Percentiles rank a stretch among this genome's conserved stretches.
Evolutionary conservation across 108 stramenopile species (phyloP).

Genomic region (Nitzschia palea): DNA sequence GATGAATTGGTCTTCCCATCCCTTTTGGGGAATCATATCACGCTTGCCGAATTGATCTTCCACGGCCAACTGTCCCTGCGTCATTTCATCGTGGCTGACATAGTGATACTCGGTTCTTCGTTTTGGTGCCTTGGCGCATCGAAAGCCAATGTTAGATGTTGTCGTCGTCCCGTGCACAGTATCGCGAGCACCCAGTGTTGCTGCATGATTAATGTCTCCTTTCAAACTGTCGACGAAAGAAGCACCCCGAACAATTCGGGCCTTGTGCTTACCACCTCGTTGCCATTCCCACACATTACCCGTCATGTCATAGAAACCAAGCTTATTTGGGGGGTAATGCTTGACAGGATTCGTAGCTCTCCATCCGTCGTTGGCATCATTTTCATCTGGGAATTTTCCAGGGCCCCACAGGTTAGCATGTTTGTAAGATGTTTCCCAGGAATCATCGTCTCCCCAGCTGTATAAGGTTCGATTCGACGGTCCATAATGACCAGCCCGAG

Average conservation of each 20-base stretch:
- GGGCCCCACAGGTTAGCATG: slow-evolving; percentile 85
- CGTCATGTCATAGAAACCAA: slow-evolving; percentile 89
- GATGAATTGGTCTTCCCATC: slow-evolving; percentile 49
- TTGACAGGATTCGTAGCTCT: slow-evolving; percentile 84
- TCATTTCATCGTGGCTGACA: slow-evolving; percentile 65
- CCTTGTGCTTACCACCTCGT: slow-evolving; percentile 86
- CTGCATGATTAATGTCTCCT: slow-evolving; percentile 84
- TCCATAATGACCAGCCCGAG: slow-evolving; percentile 74
- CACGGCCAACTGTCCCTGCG: slow-evolving; percentile 54
- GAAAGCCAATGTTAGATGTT: slow-evolving; percentile 83
- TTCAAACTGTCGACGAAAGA: slow-evolving; percentile 86
- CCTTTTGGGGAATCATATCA: slow-evolving; percentile 44
- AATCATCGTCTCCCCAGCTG: slow-evolving; percentile 69
- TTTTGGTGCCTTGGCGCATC: slow-evolving; percentile 77
- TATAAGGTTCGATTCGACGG: slow-evolving; percentile 77
- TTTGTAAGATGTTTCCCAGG: slow-evolving; percentile 47
- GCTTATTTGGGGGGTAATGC: slow-evolving; percentile 74
- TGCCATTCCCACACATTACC: slow-evolving; percentile 97
- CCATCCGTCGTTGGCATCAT: slow-evolving; percentile 84
- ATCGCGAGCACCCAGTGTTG: slow-evolving; percentile 77
- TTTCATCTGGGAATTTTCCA: slow-evolving; percentile 77
- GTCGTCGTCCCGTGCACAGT: slow-evolving; percentile 85
- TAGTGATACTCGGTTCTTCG: slow-evolving; percentile 74
- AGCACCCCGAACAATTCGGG: slow-evolving; percentile 85
- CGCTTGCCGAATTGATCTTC: slow-evolving; percentile 72